These are phyloP conservation scores for Cladosporium phlei DNA, from an alignment of 2,329 filamentous ascomycete species.

Conservation along the genomic window DNA sequence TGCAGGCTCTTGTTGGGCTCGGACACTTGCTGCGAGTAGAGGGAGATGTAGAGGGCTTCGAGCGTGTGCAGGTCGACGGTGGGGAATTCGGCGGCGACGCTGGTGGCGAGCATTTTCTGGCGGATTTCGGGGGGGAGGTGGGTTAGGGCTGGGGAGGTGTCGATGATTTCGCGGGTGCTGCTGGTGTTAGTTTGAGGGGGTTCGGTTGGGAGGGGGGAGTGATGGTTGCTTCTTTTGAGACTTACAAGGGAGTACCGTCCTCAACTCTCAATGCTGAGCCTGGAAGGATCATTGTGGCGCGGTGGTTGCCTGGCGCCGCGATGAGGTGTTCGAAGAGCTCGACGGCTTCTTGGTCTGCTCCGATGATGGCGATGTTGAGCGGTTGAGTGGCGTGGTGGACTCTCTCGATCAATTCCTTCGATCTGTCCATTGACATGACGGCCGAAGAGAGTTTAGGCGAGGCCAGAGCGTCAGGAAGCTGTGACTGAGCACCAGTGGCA, in stretches of 20 bases:
- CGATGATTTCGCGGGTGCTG: conserved; percentile 16
- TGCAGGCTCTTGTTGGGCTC: conserved; percentile 18
- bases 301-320: conserved; percentile 18
- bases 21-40: conserved; percentile 23
- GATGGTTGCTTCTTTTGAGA: background rate
- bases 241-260: conserved; percentile 21
- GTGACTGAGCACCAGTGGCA: conserved; percentile 21
- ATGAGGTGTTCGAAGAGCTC: conserved; percentile 24
- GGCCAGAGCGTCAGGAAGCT: conserved; percentile 16
- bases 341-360: conserved; percentile 23
- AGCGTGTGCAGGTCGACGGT: conserved; percentile 22
- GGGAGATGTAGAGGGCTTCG: conserved; percentile 21
- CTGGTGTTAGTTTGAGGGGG: background rate
- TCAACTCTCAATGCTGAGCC: conserved; percentile 22
- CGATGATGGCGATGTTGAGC: conserved; percentile 23
- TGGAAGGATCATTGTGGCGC: conserved; percentile 21
- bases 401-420: conserved; percentile 18
- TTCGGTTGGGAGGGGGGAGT: background rate
- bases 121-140: conserved; percentile 21
- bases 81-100: conserved; percentile 12
- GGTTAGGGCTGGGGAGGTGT: conserved; percentile 12
- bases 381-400: conserved; percentile 14
- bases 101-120: conserved; percentile 13
- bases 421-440: conserved; percentile 19
- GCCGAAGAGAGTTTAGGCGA: conserved; percentile 14